A percentile compares a stretch with the other conserved stretches of the same genome.
phyloP scores from a whole-genome alignment of 1,284 basidiomycete genomes.

The Cryptococcus hybrid region DNA sequence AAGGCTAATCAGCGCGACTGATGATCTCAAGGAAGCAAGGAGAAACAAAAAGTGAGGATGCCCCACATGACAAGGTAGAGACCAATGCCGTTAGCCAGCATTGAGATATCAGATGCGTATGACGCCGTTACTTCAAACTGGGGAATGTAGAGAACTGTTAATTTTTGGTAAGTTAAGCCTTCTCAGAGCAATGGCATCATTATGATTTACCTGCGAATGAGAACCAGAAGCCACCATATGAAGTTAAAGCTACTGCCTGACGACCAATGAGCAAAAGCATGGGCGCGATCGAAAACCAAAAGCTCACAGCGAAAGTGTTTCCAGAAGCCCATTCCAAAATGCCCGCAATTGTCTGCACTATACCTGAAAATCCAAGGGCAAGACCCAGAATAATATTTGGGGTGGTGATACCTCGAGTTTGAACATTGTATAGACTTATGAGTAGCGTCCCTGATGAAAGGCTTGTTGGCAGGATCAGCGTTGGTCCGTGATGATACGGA shows the following conservation, averaged over 20 bases:
- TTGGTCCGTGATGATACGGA: too few relatives aligned
- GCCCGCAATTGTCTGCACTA: not conserved
- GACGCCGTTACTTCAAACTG: conserved; percentile 54
- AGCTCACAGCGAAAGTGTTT: not conserved
- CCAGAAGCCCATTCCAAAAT: not conserved
- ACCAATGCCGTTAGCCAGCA: conserved; percentile 53
- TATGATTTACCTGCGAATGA: conserved; percentile 54
- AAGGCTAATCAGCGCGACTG: conserved; percentile 62
- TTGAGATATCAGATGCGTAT: conserved; percentile 36
- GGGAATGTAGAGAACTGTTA: conserved; percentile 39
- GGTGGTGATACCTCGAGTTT: not conserved
- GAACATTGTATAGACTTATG: not conserved
- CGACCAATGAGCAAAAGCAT: too few relatives aligned
- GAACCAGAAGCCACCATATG: conserved; percentile 82
- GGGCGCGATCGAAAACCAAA: too few relatives aligned
- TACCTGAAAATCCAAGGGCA: not conserved
- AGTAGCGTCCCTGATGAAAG: not conserved
- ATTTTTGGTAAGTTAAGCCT: too few relatives aligned
- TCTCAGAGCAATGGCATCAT: not conserved
- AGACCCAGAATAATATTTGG: not conserved
- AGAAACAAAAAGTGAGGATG: conserved; percentile 40
- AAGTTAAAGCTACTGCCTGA: conserved; percentile 65
- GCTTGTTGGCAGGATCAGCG: not conserved
- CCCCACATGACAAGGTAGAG: conserved; percentile 52
- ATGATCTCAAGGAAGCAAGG: conserved; percentile 64